Base-by-base conservation (phyloP, 345 rosid genomes). In the Acer campestre region DNA sequence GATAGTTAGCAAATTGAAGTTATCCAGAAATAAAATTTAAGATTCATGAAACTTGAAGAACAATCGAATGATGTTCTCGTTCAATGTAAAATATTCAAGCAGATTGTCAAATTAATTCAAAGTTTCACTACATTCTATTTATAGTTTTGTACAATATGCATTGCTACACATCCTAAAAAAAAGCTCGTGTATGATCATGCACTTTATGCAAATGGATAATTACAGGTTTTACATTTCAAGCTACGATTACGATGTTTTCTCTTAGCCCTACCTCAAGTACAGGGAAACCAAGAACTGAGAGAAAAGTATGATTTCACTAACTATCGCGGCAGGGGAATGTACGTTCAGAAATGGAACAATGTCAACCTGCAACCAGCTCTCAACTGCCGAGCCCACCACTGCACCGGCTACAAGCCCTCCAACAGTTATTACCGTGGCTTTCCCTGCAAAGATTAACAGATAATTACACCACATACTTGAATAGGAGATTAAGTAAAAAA, bases 371-470 rank as follows among this genome's bases (percentile, higher is more conserved):
- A 96, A 82, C 99, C 90, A 94, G 82, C 78, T 94, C 90, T 96
- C 97, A 9, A 91, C 85, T 3, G 97, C 91, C 8, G 99, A 91
- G 71, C 99, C 99, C 79, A 91, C 92, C 76, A 90, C 95, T 2
- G 97, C 99, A 67, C 99, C 99, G n/a, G 90, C 95, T 76, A 90
- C 93, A 67, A 96, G 91, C 68, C 99, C 99, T 51, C 98, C 98
- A 31, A 90, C 75, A 4, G 98, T 90, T 63, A 94, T 89, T 46
- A 87, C 82, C n/a, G 90, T 87, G 42, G 99, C 97, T 84, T 96
- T 96, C 59, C 99, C 98, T 96, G 91, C 79, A 83, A 51, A 68
- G 17, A 61, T 7, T 1, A 59, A 58, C 56, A 40, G 63, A 25
- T 11, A 55, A 64, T 67, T 4, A 62, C 25, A 42, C 31, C 4